Evolutionary conservation across 495 filamentous ascomycete species (phyloP), one percentile per base, ranked within the genome.

Genomic region (Hyaloscypha bicolor): DNA sequence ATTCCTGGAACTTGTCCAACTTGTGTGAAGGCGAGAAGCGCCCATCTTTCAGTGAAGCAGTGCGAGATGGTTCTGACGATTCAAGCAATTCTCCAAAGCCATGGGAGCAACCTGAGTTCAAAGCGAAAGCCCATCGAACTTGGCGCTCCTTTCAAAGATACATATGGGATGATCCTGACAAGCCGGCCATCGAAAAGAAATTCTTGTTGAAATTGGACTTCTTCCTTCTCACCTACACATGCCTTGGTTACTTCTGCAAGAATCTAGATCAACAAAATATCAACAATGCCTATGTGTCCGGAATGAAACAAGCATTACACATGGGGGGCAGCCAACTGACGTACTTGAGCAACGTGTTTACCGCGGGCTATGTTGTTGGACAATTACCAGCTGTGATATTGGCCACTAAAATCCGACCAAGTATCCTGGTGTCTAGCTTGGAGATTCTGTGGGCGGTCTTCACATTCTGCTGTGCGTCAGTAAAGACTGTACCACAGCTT

Each of bases 91-190:
- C 48, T 9, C 48, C 5, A 29, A 65, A 65, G 22, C 11, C 32
- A 31, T 66, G 64, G 63, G 55, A 65, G 33, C 21, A 58, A 33
- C 63, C 63, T 30, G 63, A 52, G 2, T 25, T 8, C 9, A 25
- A 14, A 35, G 63, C 22, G 32, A 58, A 30, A 21, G 4, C 37
- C 33, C 52, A 30, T 42, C 32, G 63, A 32, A 42, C 25, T 11
- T 57, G 33, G 52, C 51, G 63, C 21, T 58, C 9, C n/a, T 31
- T 58, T 79, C 60, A 67, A 31, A 53, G 53, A 57, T 68, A 63
- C n/a, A 63, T 88, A 57, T 88, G 87, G 87, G 85, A 88, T 68
- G 86, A 82, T 4, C 80, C 87, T 35, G 86, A 88, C 66, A 87
- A 87, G 69, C 81, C 85, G 1, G 82, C 84, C 0, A 82, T 87